Evolutionary conservation across 768 basidiomycete genomes (phyloP).

Genomic region (Suillus spraguei): DNA sequence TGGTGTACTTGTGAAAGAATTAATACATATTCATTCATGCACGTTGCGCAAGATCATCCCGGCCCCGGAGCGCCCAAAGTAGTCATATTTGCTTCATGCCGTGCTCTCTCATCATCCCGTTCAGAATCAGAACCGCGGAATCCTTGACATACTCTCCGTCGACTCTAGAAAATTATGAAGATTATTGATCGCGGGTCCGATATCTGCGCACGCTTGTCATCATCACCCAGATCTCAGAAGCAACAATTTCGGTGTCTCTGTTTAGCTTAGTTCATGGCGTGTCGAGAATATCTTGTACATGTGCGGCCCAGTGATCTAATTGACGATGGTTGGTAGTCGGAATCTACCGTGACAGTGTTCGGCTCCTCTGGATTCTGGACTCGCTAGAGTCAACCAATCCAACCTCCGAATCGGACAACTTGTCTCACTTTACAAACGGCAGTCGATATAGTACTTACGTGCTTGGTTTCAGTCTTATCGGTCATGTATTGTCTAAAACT

Average conservation of each 20-base stretch:
- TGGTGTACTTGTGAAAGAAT: background rate
- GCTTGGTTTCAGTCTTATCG: background rate
- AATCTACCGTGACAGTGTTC: background rate
- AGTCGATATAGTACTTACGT: background rate
- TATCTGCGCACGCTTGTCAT: background rate
- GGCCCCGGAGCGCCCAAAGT: background rate
- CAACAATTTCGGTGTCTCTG: background rate
- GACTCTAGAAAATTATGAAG: background rate
- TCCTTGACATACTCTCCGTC: background rate
- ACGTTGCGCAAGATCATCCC: background rate
- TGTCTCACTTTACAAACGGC: background rate
- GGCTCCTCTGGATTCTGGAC: background rate
- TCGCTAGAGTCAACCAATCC: background rate
- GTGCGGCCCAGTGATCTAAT: no score
- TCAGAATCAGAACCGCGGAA: background rate
- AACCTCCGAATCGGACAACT: background rate
- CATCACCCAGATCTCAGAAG: background rate
- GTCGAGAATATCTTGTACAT: background rate
- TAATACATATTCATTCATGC: background rate
- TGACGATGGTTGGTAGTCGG: background rate
- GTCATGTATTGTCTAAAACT: background rate
- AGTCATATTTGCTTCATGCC: background rate
- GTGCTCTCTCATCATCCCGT: background rate
- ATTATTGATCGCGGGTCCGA: background rate
- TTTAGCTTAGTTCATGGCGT: background rate